Base-by-base conservation (phyloP, 768 basidiomycete species). In the Xanthoconium purpureum region DNA sequence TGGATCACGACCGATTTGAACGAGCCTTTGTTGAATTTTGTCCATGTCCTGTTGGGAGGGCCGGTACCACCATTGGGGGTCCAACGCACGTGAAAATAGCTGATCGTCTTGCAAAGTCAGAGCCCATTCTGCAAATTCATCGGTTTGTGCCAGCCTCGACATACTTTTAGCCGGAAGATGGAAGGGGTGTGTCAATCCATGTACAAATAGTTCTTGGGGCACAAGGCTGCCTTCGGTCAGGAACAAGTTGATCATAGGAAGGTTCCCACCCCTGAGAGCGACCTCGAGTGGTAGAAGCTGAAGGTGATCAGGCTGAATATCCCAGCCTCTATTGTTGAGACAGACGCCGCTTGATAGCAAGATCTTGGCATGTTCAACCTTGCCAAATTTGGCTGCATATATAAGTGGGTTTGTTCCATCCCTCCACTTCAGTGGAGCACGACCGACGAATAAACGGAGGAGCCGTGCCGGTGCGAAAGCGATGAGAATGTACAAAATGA, bases 111-210 rank as follows among this genome's bases (percentile, higher is more conserved):
- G 20, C 1, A 3, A 3, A 6, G 12, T 3, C 5, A 7, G 8
- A 1, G 46, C 47, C 62, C 62, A 63, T 32, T 63, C 60, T 5
- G n/a, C 42, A 17, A 62, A 62, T n/a, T 63, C 54, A 24, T 24
- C 24, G 24, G 24, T 24, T 24, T 24, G 24, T 24, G 4, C 24
- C 24, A 24, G 24, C 24, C 24, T 24, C 24, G 24, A 24, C 24
- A 24, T 24, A 24, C 24, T 24, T 24, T 24, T 4, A 24, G 2
- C 24, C 4, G 24, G 24, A 2, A 24, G 24, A 24, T 4, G 24
- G 24, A 24, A 24, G 24, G 24, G 24, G 24, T 24, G 10, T 13
- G 3, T 8, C 4, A 57, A 28, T 12, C 8, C 11, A 0, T 0
- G 0, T 13, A 13, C 7, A 17, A 59, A 57, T 3, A 59, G 28